Percentiles rank a stretch among this genome's conserved stretches.
Evolutionary conservation across 2,329 filamentous ascomycete species (phyloP).

Genomic region (Colletotrichum salicis): DNA sequence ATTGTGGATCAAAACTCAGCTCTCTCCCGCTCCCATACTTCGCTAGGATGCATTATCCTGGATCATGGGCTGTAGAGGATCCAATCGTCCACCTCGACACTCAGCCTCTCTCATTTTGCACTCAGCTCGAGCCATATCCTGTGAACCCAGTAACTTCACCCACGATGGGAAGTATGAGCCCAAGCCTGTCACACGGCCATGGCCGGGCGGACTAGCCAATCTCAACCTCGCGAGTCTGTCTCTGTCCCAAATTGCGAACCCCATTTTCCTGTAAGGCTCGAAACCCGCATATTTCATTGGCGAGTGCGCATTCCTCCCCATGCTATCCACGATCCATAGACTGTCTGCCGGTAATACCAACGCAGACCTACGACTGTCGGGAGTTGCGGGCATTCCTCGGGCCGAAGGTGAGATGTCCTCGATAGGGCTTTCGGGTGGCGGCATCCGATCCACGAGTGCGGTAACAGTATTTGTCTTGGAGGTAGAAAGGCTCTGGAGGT

Average conservation of each 20-base stretch:
- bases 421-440: background rate
- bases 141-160: background rate
- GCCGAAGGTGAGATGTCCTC: background rate
- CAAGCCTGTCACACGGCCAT: conserved; percentile 22
- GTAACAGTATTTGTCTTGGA: too few species aligned
- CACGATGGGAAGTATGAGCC: conserved; percentile 20
- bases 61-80: conserved; percentile 26
- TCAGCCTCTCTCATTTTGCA: conserved; percentile 22
- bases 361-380: background rate
- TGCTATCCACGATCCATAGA: conserved; percentile 32
- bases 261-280: conserved; percentile 19
- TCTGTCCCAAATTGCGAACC: conserved; percentile 27
- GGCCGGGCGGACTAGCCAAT: conserved; percentile 17
- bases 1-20: background rate
- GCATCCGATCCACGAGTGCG: background rate
- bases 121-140: conserved; percentile 15
- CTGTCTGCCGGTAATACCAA: conserved; percentile 20
- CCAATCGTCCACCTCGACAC: conserved; percentile 11
- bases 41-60: conserved; percentile 28
- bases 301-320: conserved; percentile 22
- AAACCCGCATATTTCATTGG: conserved; percentile 31
- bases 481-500: background rate
- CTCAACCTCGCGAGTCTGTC: conserved; percentile 15
- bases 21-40: background rate
- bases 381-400: background rate